Base-by-base conservation (phyloP, 805 yeast genomes). In the Barnettozyma wickerhamii region DNA sequence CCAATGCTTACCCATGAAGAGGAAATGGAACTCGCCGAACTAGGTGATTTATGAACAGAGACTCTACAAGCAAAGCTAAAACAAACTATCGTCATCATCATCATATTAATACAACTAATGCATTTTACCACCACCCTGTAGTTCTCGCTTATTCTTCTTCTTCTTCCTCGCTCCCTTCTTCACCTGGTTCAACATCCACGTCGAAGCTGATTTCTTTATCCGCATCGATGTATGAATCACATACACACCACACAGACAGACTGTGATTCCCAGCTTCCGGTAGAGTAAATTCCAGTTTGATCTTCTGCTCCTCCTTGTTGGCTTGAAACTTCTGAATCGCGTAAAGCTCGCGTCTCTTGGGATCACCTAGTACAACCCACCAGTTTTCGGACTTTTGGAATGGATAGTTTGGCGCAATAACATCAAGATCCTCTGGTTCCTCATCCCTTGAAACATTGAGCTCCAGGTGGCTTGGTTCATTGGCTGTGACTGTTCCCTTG, bases 211-310 rank as follows among this genome's bases (percentile, higher is more conserved):
- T 72, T 63, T 91, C 96, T 59, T 85, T 86, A 58, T 91, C 99
- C 3, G 89, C 95, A 56, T 90, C 98, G n/a, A 87, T 55, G 53
- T 90, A 91, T 0, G 95, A 81, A 54, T 90, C 97, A 63, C 96
- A 84, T 58, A 90, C 75, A 55, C 91, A 80, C 95, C 95, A 90
- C 1, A 88, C 65, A 0, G 80, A 75, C 19, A 90, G 61, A 14
- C 70, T 56, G 41, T 81, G 84, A 5, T 66, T 57, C 0, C 96
- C 96, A 4, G 74, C 58, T 4, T 63, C 69, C 0, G 86, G 79
- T 9, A 87, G 53, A 0, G 77, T 65, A 45, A 85, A 75, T 20
- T 71, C 74, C 33, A 91, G 47, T 6, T 64, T 65, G 13, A 81
- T 68, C 4, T 60, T 54, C 55, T 81, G 85, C 1, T 60, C 58